Percentiles rank a stretch among this genome's conserved stretches.
Evolutionary conservation across 129 eudicot genomes (phyloP).

Genomic region (Tanacetum coccineum): DNA sequence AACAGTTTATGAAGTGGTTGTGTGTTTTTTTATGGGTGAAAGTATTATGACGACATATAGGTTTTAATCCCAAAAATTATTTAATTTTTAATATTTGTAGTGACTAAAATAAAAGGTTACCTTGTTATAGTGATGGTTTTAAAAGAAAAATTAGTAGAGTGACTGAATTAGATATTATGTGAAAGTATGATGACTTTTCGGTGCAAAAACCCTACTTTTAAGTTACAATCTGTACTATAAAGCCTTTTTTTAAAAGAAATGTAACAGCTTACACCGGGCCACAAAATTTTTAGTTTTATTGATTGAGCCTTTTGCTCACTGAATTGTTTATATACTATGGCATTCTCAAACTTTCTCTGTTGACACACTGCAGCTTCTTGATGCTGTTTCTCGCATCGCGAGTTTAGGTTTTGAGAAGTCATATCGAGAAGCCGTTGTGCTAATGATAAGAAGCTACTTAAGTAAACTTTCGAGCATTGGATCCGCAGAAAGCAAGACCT

Average conservation of each 20-base stretch:
- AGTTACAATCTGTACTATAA: neutral
- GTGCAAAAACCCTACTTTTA: no score
- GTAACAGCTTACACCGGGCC: neutral
- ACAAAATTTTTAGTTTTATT: slow-evolving; percentile 8
- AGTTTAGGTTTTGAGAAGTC: slow-evolving; percentile 98
- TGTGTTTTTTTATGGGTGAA: no score
- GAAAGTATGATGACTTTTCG: no score
- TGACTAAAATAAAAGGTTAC: no score
- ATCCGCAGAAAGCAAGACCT: slow-evolving; percentile 95
- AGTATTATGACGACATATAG: no score
- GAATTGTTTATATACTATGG: slow-evolving; percentile 16
- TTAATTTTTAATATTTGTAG: no score
- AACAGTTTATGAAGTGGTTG: no score
- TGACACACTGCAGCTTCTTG: slow-evolving; percentile 95
- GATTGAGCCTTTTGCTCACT: slow-evolving; percentile 7
- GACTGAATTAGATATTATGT: no score
- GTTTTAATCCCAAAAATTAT: no score
- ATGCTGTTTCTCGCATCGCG: slow-evolving; percentile 99
- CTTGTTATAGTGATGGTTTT: no score
- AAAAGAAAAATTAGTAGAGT: no score
- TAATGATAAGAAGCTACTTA: slow-evolving; percentile 87
- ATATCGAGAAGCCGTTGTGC: slow-evolving; percentile 96
- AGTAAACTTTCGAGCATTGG: slow-evolving; percentile 79
- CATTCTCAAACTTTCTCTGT: slow-evolving; percentile 50
- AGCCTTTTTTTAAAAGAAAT: slow-evolving; percentile 1